These are phyloP conservation scores for Yarrowia yakushimensis DNA, from an alignment of 805 yeast species.

Conservation along the genomic window DNA sequence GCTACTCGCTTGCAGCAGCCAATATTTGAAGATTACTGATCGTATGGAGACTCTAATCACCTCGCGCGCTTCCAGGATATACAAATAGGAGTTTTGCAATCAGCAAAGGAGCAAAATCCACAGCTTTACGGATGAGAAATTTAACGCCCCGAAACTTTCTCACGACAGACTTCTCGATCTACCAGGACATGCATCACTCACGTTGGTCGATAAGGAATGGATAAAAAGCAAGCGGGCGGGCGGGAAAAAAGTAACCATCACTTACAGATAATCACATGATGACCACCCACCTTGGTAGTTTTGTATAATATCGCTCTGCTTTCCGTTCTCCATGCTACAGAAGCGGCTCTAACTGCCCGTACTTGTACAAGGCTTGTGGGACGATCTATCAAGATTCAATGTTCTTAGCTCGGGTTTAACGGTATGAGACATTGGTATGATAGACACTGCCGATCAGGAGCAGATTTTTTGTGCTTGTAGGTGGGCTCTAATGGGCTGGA, in stretches of 20 bases:
- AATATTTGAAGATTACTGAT: no score
- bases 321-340: no score
- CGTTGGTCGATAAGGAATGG: slow-evolving; percentile 12
- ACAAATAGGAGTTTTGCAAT: no score
- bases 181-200: background rate
- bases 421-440: slow-evolving; percentile 8
- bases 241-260: background rate
- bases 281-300: background rate
- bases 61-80: no score
- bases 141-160: background rate
- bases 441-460: background rate
- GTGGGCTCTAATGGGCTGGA: background rate
- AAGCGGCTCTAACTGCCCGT: no score
- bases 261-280: background rate
- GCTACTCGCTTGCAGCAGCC: no score
- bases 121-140: background rate
- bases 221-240: background rate
- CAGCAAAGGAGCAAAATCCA: background rate
- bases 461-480: background rate
- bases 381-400: slow-evolving; percentile 1
- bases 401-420: background rate
- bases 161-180: background rate
- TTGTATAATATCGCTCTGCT: no score
- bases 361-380: background rate
- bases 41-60: no score